A percentile compares a stretch with the other conserved stretches of the same genome.
phyloP scores from a whole-genome alignment of 768 basidiomycete genomes.

The Kwoniella sp. region DNA sequence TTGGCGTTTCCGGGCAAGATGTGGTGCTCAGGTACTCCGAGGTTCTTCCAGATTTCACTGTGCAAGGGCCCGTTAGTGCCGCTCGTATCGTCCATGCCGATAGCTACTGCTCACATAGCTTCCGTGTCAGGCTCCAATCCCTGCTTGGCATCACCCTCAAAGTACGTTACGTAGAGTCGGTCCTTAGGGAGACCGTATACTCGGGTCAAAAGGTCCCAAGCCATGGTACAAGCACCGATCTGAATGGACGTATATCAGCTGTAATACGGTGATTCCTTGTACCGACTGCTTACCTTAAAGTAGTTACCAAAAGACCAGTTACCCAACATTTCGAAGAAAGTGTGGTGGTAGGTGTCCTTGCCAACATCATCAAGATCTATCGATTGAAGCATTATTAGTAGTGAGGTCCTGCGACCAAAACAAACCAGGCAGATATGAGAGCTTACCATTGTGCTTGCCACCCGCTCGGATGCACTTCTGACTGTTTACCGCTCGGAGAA shows the following conservation, averaged over 20 bases:
- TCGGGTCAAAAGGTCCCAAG: conserved; percentile 90
- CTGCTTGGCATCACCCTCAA: conserved; percentile 85
- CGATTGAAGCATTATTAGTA: background rate
- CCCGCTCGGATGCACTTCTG: conserved; percentile 99
- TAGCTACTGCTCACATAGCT: conserved; percentile 67
- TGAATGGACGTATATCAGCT: conserved; percentile 52
- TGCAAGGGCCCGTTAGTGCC: too few species aligned
- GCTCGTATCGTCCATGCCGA: too few species aligned
- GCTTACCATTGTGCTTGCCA: conserved; percentile 84
- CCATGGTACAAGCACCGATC: conserved; percentile 90
- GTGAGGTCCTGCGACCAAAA: too few species aligned
- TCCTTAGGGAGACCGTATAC: conserved; percentile 87
- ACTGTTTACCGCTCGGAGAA: conserved; percentile 90
- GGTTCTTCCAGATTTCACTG: conserved; percentile 75
- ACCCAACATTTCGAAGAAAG: conserved; percentile 98
- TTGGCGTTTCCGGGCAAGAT: conserved; percentile 92
- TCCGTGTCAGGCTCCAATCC: conserved; percentile 86
- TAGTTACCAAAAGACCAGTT: conserved; percentile 99
- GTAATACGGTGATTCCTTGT: background rate
- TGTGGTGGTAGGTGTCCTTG: conserved; percentile 94
- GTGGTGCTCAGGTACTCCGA: conserved; percentile 84
- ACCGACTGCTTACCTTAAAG: conserved; percentile 73
- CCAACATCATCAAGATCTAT: conserved; percentile 97
- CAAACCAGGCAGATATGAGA: too few species aligned
- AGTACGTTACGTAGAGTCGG: conserved; percentile 94